phyloP scores from a whole-genome alignment of 208 protist genomes.

The Angomonas desouzai region DNA sequence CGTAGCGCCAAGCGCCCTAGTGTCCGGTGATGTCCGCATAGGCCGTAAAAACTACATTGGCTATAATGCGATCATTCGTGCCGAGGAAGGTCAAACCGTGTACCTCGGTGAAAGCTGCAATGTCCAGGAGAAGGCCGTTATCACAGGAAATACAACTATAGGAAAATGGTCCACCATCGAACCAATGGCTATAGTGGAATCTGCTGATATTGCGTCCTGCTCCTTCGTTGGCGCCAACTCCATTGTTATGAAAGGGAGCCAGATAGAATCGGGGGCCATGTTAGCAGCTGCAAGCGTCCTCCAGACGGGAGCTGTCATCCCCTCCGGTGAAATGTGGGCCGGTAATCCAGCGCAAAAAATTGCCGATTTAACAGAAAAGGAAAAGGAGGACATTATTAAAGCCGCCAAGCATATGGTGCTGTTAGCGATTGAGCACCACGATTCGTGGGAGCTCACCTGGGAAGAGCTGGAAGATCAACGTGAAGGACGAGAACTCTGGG shows the following conservation, averaged over 20 bases:
- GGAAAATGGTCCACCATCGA: conserved; percentile 89
- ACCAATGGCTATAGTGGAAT: conserved; percentile 87
- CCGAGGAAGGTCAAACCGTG: conserved; percentile 75
- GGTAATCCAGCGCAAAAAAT: conserved; percentile 90
- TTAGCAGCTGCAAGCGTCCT: conserved; percentile 85
- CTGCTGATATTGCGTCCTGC: conserved; percentile 80
- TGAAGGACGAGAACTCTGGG: conserved; percentile 66
- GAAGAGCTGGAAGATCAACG: conserved; percentile 84
- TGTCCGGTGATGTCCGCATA: conserved; percentile 82
- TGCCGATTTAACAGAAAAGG: conserved; percentile 80
- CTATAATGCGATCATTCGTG: conserved; percentile 85
- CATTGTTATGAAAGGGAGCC: conserved; percentile 81
- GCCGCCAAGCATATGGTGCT: conserved; percentile 89
- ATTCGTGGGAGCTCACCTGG: conserved; percentile 88
- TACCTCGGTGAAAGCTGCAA: conserved; percentile 87
- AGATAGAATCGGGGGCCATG: conserved; percentile 85
- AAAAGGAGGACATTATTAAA: conserved; percentile 86
- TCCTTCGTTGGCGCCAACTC: conserved; percentile 85
- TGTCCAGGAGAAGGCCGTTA: conserved; percentile 86
- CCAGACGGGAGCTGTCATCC: conserved; percentile 79
- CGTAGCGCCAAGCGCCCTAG: conserved; percentile 79
- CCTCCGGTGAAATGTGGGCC: conserved; percentile 90
- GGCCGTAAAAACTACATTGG: conserved; percentile 89
- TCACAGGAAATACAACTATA: conserved; percentile 80
- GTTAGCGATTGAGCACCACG: conserved; percentile 83